These are phyloP conservation scores for Cryphonectria parasitica DNA, from an alignment of 2,329 filamentous ascomycete genomes.

Conservation along the genomic window DNA sequence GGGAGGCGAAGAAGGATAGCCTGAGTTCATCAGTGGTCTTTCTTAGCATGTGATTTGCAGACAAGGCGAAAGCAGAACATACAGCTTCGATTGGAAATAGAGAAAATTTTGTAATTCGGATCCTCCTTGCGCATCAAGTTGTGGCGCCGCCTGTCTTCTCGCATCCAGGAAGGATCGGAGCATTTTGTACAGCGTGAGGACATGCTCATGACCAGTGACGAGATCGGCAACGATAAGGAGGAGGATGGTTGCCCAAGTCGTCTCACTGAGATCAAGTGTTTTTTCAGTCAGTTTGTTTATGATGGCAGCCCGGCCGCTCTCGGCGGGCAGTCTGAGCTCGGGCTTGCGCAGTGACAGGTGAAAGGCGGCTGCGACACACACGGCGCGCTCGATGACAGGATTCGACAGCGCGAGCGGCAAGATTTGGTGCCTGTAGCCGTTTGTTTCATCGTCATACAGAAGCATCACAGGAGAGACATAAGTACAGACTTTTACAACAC, in stretches of 20 bases:
- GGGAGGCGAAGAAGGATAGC: conserved; percentile 24
- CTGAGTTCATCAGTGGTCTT: background rate
- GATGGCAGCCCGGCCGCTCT: conserved; percentile 24
- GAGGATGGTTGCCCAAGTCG: conserved; percentile 25
- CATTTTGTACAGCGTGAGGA: conserved; percentile 26
- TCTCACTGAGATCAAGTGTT: conserved; percentile 20
- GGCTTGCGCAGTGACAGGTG: conserved; percentile 23
- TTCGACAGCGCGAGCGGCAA: conserved; percentile 23
- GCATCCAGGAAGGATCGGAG: conserved; percentile 24
- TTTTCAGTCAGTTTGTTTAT: conserved; percentile 19
- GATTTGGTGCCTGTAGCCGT: conserved; percentile 27
- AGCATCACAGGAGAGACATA: conserved; percentile 28
- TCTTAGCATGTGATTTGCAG: too few relatives aligned
- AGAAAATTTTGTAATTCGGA: conserved; percentile 18
- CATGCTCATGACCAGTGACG: conserved; percentile 26
- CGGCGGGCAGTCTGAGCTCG: conserved; percentile 27
- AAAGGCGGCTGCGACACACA: conserved; percentile 28
- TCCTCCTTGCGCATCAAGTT: background rate
- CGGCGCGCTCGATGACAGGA: conserved; percentile 26
- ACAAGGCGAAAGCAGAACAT: background rate
- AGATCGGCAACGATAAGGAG: conserved; percentile 26
- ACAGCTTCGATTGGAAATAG: conserved; percentile 24
- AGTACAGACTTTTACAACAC: conserved; percentile 3
- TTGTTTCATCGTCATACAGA: conserved; percentile 27
- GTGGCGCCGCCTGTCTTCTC: background rate